Base-by-base conservation (phyloP, 805 yeast genomes). In the Metschnikowia aberdeeniae region DNA sequence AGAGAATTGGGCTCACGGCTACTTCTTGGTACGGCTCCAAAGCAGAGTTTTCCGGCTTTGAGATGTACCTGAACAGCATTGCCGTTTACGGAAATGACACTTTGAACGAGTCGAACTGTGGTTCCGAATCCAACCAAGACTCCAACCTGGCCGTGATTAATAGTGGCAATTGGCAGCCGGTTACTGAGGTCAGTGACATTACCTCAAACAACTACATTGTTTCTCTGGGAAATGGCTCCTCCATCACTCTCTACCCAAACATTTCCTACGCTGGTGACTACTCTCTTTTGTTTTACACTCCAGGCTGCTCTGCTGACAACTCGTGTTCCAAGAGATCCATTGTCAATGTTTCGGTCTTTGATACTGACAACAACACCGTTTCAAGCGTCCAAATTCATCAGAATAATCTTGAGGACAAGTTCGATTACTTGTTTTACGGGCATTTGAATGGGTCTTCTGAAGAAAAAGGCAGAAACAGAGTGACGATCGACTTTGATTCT, bases 381-480 rank as follows among this genome's bases (percentile, higher is more conserved):
- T 56, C 74, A 2, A 56, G 79, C 1, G 53, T 66, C 1, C 52
- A 74, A 34, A 69, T 92, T 19, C 89, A 80, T 60, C 98, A 93
- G 65, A 89, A 88, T 39, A 93, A 93, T 61, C 70, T 79, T 30
- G 76, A 80, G 45, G 76, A 82, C 40, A 93, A 93, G 62, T 92
- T 88, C 61, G 98, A 93, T 62, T 70, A 75, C 14, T 59, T 93
- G 6, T 92, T 67, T 61, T 68, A 75, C 35, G 99, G 98, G 1
- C 79, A 78, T 47, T 61, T 90, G 40, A 73, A 78, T 19, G 76
- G 78, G 1, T 58, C 68, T 1, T 64, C 73, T 31, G 41, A 49
- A 5, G 35, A 42, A 27, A 48, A 51, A 31, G 69, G 67, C 6
- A 57, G 53, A 34, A 68, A 58, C 43, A 62, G 57, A 46, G 58